These are phyloP conservation scores for Monilinia aucupariae DNA, from an alignment of 2,329 filamentous ascomycete genomes.

Conservation along the genomic window DNA sequence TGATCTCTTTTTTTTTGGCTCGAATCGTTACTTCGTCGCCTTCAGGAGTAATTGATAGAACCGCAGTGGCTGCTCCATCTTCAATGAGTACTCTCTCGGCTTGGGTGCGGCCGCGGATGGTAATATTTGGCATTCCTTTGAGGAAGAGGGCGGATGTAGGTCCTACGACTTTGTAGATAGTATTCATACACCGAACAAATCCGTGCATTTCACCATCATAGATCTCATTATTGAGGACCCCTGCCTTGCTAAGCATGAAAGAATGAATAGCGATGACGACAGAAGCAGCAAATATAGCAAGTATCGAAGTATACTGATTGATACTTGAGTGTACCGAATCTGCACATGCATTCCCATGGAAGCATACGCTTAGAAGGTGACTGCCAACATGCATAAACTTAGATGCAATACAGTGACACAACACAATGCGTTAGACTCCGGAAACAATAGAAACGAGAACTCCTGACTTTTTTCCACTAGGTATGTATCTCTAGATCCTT, in stretches of 20 bases:
- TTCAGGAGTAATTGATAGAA: slow-evolving; percentile 40
- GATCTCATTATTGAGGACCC: slow-evolving; percentile 48
- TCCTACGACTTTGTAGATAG: slow-evolving; percentile 53
- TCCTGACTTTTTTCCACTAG: not conserved
- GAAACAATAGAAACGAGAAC: not conserved
- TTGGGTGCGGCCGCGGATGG: slow-evolving; percentile 43
- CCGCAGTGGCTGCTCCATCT: slow-evolving; percentile 40
- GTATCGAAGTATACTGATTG: not conserved
- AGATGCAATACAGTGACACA: not conserved
- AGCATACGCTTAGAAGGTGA: not conserved
- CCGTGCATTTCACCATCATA: slow-evolving; percentile 51
- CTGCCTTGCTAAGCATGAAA: slow-evolving; percentile 41
- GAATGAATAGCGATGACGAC: not conserved
- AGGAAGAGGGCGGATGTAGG: slow-evolving; percentile 49
- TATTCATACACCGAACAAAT: slow-evolving; percentile 48
- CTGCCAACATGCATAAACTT: not conserved
- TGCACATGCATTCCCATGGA: not conserved
- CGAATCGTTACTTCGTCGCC: slow-evolving; percentile 39
- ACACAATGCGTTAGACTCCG: not conserved
- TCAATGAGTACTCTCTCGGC: slow-evolving; percentile 52
- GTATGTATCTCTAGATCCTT: not conserved
- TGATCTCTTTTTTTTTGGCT: slow-evolving; percentile 31
- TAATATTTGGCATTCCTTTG: slow-evolving; percentile 50
- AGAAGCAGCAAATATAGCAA: not conserved
- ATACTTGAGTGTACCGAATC: not conserved